A percentile compares a stretch with the other conserved stretches of the same genome.
Conservation (phyloP, 2,329 filamentous ascomycete genomes). For the Hymenoscyphus fraxineus region DNA sequence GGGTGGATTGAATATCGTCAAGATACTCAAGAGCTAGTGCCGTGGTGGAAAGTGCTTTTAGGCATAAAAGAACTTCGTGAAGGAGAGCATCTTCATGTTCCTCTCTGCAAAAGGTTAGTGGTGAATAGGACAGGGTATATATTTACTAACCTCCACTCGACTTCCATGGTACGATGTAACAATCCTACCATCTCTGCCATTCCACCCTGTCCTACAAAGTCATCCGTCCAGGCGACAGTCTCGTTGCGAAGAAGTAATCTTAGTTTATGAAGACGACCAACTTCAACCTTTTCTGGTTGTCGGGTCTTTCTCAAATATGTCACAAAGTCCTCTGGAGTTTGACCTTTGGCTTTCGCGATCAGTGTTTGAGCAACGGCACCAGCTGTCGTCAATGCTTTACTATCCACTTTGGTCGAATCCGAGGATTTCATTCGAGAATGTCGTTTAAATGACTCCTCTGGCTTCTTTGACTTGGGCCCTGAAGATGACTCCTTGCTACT, state of each 20-base stretch:
- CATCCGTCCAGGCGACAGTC: slow-evolving; percentile 91
- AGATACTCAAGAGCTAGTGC: slow-evolving; percentile 80
- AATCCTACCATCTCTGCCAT: slow-evolving; percentile 88
- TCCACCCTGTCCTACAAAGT: slow-evolving; percentile 82
- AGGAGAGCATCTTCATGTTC: slow-evolving; percentile 92
- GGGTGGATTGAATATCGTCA: slow-evolving; percentile 68
- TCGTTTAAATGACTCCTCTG: slow-evolving; percentile 58
- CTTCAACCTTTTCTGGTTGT: slow-evolving; percentile 79
- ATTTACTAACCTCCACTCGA: slow-evolving; percentile 81
- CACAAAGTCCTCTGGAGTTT: slow-evolving; percentile 80
- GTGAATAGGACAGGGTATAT: slow-evolving; percentile 9
- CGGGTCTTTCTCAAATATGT: slow-evolving; percentile 76
- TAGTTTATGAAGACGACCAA: slow-evolving; percentile 93
- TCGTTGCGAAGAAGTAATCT: slow-evolving; percentile 87
- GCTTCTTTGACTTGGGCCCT: slow-evolving; percentile 70
- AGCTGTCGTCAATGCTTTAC: slow-evolving; percentile 51
- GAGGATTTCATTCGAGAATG: slow-evolving; percentile 70
- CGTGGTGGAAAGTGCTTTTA: slow-evolving; percentile 93
- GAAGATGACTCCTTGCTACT: slow-evolving; percentile 55
- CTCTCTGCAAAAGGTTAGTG: slow-evolving; percentile 54
- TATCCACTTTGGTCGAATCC: slow-evolving; percentile 62
- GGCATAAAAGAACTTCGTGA: slow-evolving; percentile 85
- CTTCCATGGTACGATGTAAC: slow-evolving; percentile 85
- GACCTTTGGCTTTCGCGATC: slow-evolving; percentile 67
- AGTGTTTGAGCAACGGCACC: slow-evolving; percentile 53